A percentile compares a stretch with the other conserved stretches of the same genome.
Evolutionary conservation across 2,329 filamentous ascomycete genomes (phyloP).

Genomic region (Cytospora leucostoma): DNA sequence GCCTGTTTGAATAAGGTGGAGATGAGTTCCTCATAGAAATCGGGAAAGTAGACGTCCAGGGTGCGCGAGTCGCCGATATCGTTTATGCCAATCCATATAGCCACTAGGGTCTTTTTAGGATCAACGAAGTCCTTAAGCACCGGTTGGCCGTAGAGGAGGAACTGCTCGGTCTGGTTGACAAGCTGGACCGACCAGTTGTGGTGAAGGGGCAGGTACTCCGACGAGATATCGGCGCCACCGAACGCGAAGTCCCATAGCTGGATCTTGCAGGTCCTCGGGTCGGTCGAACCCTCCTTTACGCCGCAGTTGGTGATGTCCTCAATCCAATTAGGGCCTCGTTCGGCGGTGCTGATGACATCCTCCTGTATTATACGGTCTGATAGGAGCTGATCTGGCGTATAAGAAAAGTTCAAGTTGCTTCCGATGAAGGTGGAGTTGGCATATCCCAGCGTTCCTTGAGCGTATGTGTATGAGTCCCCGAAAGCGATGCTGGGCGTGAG

Average conservation of each 20-base stretch:
- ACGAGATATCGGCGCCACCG: slow-evolving; percentile 52
- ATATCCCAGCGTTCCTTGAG: slow-evolving; percentile 54
- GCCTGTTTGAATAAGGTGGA: slow-evolving; percentile 42
- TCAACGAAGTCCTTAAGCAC: slow-evolving; percentile 39
- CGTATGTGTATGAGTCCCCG: slow-evolving; percentile 54
- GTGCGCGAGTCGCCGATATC: slow-evolving; percentile 54
- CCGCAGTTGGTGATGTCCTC: slow-evolving; percentile 55
- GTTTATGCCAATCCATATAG: slow-evolving; percentile 59
- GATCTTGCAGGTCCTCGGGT: slow-evolving; percentile 45
- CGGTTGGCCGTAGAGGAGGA: slow-evolving; percentile 45
- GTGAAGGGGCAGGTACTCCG: slow-evolving; percentile 49
- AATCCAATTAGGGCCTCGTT: slow-evolving; percentile 57
- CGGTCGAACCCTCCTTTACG: slow-evolving; percentile 44
- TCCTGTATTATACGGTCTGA: slow-evolving; percentile 54
- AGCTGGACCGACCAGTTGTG: slow-evolving; percentile 52
- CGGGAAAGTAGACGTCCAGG: slow-evolving; percentile 45
- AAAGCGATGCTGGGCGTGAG: slow-evolving; percentile 44
- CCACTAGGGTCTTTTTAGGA: slow-evolving; percentile 45
- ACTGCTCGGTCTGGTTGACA: slow-evolving; percentile 53
- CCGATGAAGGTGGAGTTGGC: slow-evolving; percentile 57
- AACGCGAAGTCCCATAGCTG: slow-evolving; percentile 61
- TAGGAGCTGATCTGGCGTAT: slow-evolving; percentile 46
- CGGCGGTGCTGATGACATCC: slow-evolving; percentile 47
- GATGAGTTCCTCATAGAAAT: slow-evolving; percentile 47
- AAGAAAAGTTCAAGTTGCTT: slow-evolving; percentile 50